Conservation (phyloP, 2,329 filamentous ascomycete genomes). For the Aspergillus tanneri region DNA sequence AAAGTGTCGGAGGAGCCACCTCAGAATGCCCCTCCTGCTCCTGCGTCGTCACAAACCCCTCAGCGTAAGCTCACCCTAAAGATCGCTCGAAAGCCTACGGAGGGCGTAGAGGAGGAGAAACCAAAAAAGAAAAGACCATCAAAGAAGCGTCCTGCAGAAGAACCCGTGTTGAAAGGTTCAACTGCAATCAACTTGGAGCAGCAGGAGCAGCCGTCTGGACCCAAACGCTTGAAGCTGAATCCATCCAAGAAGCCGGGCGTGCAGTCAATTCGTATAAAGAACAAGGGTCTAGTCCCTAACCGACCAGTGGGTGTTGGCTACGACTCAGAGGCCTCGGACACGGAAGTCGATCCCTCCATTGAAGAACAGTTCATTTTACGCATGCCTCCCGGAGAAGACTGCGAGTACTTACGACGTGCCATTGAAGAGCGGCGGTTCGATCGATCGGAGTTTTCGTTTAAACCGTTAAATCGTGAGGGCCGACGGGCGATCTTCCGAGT, state of each 20-base stretch:
- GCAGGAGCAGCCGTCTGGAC: constrained; percentile 24
- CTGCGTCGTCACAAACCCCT: constrained; percentile 25
- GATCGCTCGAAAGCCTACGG: constrained; percentile 33
- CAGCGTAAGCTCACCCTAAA: constrained; percentile 45
- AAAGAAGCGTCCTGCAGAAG: constrained; percentile 41
- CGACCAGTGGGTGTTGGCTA: constrained; percentile 83
- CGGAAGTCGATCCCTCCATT: constrained; percentile 80
- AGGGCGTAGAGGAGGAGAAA: constrained; percentile 21
- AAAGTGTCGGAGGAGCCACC: constrained; percentile 29
- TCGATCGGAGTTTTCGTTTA: constrained; percentile 74
- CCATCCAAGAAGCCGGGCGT: constrained; percentile 39
- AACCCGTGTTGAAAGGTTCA: constrained; percentile 26
- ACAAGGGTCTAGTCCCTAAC: constrained; percentile 66
- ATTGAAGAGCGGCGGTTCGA: constrained; percentile 78
- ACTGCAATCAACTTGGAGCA: constrained; percentile 11
- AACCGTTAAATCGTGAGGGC: constrained; percentile 69
- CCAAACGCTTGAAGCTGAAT: constrained; percentile 43
- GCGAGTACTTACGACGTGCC: constrained; percentile 74
- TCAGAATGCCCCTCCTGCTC: constrained; percentile 21
- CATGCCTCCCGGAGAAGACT: constrained; percentile 82
- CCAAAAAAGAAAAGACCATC: constrained; percentile 40
- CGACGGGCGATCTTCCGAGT: constrained; percentile 72
- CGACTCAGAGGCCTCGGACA: constrained; percentile 91
- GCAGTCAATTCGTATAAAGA: constrained; percentile 58
- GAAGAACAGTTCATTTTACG: constrained; percentile 88